Evolutionary conservation across 805 yeast genomes (phyloP).

Genomic region (Metschnikowia colocasiae): DNA sequence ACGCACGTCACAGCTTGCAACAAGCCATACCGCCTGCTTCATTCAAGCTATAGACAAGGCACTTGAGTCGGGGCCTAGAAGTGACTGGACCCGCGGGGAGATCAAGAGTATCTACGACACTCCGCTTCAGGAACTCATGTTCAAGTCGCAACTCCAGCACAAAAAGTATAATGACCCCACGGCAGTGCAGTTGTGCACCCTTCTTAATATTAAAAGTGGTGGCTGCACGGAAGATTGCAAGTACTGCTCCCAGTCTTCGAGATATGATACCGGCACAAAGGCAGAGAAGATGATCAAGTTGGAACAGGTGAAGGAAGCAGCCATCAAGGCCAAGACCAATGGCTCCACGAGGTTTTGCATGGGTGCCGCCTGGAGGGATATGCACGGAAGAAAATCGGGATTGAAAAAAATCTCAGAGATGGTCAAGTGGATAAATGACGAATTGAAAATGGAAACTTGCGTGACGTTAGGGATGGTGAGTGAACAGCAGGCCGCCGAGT

Average conservation of each 20-base stretch:
- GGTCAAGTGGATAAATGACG: conserved; percentile 57
- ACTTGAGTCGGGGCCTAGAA: conserved; percentile 14
- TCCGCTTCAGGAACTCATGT: conserved; percentile 61
- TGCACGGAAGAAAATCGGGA: conserved; percentile 72
- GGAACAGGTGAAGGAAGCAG: conserved; percentile 62
- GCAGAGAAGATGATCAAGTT: conserved; percentile 61
- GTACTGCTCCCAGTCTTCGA: conserved; percentile 73
- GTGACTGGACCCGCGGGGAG: conserved; percentile 59
- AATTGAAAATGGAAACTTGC: conserved; percentile 70
- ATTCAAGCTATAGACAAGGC: conserved; percentile 6
- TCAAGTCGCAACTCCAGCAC: conserved; percentile 62
- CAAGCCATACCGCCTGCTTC: not conserved
- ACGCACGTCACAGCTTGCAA: not conserved
- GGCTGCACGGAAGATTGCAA: conserved; percentile 82
- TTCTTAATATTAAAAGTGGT: conserved; percentile 72
- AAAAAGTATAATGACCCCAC: conserved; percentile 62
- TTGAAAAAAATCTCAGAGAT: conserved; percentile 58
- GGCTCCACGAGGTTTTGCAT: conserved; percentile 78
- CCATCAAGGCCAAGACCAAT: conserved; percentile 59
- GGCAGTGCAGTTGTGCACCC: conserved; percentile 71
- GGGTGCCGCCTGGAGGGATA: conserved; percentile 89
- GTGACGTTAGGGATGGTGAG: conserved; percentile 79
- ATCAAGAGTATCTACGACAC: conserved; percentile 58
- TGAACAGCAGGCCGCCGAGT: conserved; percentile 54
- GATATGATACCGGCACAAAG: conserved; percentile 66